phyloP scores from a whole-genome alignment of 2,329 filamentous ascomycete species.

The Onygena corvina region DNA sequence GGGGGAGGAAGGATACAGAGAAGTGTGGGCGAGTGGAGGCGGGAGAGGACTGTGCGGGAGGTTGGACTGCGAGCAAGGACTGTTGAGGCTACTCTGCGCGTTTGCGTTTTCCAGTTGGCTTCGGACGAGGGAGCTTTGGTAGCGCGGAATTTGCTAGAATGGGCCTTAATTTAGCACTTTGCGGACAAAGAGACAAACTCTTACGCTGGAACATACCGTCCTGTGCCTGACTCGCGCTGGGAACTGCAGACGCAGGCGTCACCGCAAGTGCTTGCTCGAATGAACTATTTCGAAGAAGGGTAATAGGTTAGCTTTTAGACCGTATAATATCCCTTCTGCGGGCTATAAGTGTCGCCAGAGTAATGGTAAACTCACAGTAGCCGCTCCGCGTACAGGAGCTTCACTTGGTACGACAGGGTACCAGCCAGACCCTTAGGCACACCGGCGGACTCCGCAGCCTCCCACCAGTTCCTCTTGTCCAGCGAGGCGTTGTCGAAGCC shows the following conservation, averaged over 20 bases:
- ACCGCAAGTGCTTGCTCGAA: neutral
- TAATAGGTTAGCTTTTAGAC: neutral
- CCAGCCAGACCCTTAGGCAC: conserved; percentile 7
- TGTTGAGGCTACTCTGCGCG: neutral
- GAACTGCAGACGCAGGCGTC: neutral
- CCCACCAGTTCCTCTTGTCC: conserved; percentile 14
- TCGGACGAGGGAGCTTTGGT: neutral
- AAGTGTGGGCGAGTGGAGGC: neutral
- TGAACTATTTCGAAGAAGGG: neutral
- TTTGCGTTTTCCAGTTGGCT: conserved; percentile 1
- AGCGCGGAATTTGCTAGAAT: neutral
- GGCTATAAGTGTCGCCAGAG: neutral
- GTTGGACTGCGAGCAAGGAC: neutral
- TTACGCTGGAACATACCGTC: neutral
- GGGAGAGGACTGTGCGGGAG: neutral
- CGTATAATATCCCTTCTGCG: neutral
- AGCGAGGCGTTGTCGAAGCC: conserved; percentile 11
- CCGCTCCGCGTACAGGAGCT: conserved; percentile 10
- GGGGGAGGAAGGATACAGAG: neutral
- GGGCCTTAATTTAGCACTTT: neutral
- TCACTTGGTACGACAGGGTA: conserved; percentile 13
- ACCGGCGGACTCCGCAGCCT: neutral
- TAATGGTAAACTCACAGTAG: conserved; percentile 13
- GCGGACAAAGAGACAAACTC: neutral
- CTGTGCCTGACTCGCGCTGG: neutral